Conservation (phyloP, 1,139 yeast genomes). For the Magnusiomyces sp. region DNA sequence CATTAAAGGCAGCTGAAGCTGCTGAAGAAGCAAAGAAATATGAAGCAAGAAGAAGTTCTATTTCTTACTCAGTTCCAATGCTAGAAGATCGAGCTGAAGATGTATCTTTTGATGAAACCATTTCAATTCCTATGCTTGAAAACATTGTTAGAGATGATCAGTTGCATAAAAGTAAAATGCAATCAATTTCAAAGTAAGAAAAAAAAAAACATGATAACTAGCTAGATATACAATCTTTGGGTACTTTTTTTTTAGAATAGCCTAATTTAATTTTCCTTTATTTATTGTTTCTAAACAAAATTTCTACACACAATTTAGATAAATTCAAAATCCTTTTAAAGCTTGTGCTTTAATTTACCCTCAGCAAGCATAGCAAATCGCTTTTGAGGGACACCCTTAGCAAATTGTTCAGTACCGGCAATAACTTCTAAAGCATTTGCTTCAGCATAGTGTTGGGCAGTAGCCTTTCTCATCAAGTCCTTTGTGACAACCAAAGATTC, state of each 20-base stretch:
- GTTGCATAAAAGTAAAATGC: background rate
- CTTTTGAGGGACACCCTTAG: constrained; percentile 64
- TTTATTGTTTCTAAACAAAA: too few relatives aligned
- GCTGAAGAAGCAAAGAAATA: constrained; percentile 15
- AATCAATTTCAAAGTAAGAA: background rate
- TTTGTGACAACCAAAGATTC: constrained; percentile 58
- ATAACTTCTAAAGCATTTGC: constrained; percentile 61
- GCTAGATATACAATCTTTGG: too few relatives aligned
- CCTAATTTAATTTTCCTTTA: too few relatives aligned
- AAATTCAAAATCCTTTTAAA: constrained; percentile 27
- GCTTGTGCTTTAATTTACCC: constrained; percentile 54
- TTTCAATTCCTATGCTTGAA: background rate
- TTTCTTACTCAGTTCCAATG: constrained; percentile 7
- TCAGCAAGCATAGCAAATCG: constrained; percentile 51
- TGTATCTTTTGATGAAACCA: constrained; percentile 1
- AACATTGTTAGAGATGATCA: background rate
- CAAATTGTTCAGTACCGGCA: constrained; percentile 62
- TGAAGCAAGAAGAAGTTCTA: constrained; percentile 13
- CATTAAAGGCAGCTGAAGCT: constrained; percentile 27
- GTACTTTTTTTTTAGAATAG: too few relatives aligned
- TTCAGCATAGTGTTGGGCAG: constrained; percentile 33
- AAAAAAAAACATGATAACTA: too few relatives aligned
- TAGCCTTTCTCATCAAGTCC: constrained; percentile 40
- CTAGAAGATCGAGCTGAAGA: constrained; percentile 6
- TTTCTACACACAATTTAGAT: too few relatives aligned